A percentile compares a stretch with the other conserved stretches of the same genome.
Evolutionary conservation across 495 filamentous ascomycete species (phyloP).

Genomic region (Oidiodendron maius): DNA sequence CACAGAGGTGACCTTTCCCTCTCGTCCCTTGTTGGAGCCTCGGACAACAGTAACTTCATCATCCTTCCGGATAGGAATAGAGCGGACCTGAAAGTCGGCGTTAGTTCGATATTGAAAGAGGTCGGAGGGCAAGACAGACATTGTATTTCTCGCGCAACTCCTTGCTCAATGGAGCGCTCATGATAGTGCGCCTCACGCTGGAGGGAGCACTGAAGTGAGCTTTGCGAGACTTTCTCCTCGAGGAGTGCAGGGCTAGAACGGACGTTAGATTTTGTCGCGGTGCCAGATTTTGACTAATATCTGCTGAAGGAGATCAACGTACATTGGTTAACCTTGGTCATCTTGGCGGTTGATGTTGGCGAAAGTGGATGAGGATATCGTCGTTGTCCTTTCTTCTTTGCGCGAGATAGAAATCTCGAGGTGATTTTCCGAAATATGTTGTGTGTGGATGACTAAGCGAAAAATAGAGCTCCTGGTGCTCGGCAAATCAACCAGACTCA

Average conservation of each 20-base stretch:
- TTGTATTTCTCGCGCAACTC: constrained; percentile 95
- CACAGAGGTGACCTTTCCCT: constrained; percentile 89
- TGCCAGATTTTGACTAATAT: not conserved
- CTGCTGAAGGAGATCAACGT: constrained; percentile 20
- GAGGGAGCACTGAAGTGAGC: constrained; percentile 92
- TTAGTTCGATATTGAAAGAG: constrained; percentile 1
- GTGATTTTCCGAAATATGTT: not conserved
- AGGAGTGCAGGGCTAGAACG: constrained; percentile 61
- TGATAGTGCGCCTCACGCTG: constrained; percentile 83
- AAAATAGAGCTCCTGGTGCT: too few relatives aligned
- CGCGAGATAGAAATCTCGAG: not conserved
- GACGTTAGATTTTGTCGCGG: constrained; percentile 11
- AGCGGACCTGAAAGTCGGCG: constrained; percentile 62
- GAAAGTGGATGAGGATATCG: not conserved
- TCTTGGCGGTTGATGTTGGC: constrained; percentile 34
- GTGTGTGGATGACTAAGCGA: not conserved
- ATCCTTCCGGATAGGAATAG: constrained; percentile 96
- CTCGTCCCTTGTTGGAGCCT: constrained; percentile 87
- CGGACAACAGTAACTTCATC: constrained; percentile 89
- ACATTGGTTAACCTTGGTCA: constrained; percentile 54
- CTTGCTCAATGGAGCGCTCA: constrained; percentile 91
- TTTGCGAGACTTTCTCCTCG: constrained; percentile 95
- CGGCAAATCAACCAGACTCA: too few relatives aligned
- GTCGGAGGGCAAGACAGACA: constrained; percentile 43
- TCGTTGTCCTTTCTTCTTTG: constrained; percentile 2